Evolutionary conservation across 225 moss, liverwort and hornwort genomes (phyloP), one percentile per base, ranked within the genome.

Genomic region (Ulota crispa): DNA sequence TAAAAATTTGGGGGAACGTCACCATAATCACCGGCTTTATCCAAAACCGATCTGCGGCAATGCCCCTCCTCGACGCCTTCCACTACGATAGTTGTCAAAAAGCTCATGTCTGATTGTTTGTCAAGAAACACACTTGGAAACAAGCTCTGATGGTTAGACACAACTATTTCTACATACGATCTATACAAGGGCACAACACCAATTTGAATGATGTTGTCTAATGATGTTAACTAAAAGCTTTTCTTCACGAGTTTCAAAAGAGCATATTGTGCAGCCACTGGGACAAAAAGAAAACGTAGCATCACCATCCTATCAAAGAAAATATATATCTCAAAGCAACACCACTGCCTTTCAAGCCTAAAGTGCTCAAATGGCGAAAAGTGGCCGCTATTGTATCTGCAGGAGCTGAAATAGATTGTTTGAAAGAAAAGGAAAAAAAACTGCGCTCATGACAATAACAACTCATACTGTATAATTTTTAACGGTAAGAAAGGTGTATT

Each of bases 61-160:
- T 41, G 69, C 31, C 75, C 82, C 82, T 71, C 14, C 14, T 45
- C 83, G 81, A 69, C 84, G 86, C 52, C 86, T 62, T 75, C 88
- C 88, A 52, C 77, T 75, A 73, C 70, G 80, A 71, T 82, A 72
- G 27, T 86, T 27, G 61, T 86, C 90, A 62, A 90, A 90, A 75
- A 90, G 90, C 62, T 66, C 9, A 36, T 90, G 82, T 72, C 90
- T 90, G 77, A 39, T 56, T 15, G 77, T 41, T 73, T 27, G 84
- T 90, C 80, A 86, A 90, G 90, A 60, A 82, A 76, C 66, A 69
- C 75, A 64, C 28, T 68, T 27, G 24, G 18, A 64, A 65, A 81
- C 37, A 62, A 68, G 64, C 31, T 24, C 28, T 52, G 8, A 72
- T 50, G 30, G 72, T 4, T 28, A n/a, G 23, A 68, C 53, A 77